phyloP scores from a whole-genome alignment of 225 moss, liverwort and hornwort genomes.

The Bryum argenteum region DNA sequence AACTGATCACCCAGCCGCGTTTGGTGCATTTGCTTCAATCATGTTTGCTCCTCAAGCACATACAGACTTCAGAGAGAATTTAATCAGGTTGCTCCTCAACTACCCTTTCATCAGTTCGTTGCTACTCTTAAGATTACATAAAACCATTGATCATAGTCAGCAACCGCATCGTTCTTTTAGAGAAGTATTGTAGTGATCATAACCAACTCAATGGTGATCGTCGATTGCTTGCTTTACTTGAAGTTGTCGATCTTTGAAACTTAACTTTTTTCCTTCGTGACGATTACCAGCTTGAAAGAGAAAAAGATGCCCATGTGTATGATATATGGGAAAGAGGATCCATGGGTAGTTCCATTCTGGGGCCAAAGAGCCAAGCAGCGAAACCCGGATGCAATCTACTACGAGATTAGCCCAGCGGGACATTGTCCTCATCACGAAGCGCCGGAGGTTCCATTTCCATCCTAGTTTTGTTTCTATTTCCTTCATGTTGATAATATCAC shows the following conservation, averaged over 20 bases:
- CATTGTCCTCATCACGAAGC: slow-evolving; percentile 67
- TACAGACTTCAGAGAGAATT: slow-evolving; percentile 46
- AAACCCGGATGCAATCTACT: slow-evolving; percentile 48
- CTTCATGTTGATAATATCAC: neutral
- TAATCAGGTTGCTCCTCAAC: slow-evolving; percentile 40
- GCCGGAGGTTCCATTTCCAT: slow-evolving; percentile 45
- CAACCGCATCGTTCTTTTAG: slow-evolving; percentile 1
- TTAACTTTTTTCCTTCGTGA: slow-evolving; percentile 25
- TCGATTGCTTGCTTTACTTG: neutral
- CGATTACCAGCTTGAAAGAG: slow-evolving; percentile 47
- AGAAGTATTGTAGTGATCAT: neutral
- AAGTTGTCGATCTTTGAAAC: neutral
- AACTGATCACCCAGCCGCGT: slow-evolving; percentile 60
- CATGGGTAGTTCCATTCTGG: slow-evolving; percentile 63
- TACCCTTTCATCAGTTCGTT: slow-evolving; percentile 8
- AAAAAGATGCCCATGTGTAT: slow-evolving; percentile 40
- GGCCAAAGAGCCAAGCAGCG: slow-evolving; percentile 54
- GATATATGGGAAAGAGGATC: slow-evolving; percentile 65
- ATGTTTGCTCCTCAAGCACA: slow-evolving; percentile 53
- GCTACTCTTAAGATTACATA: neutral
- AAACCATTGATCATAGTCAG: neutral
- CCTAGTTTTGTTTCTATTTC: neutral
- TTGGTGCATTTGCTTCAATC: slow-evolving; percentile 60
- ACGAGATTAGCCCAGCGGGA: slow-evolving; percentile 56
- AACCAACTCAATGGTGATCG: neutral